Evolutionary conservation across 2,329 filamentous ascomycete genomes (phyloP).

Genomic region (Biscogniauxia mediterranea): DNA sequence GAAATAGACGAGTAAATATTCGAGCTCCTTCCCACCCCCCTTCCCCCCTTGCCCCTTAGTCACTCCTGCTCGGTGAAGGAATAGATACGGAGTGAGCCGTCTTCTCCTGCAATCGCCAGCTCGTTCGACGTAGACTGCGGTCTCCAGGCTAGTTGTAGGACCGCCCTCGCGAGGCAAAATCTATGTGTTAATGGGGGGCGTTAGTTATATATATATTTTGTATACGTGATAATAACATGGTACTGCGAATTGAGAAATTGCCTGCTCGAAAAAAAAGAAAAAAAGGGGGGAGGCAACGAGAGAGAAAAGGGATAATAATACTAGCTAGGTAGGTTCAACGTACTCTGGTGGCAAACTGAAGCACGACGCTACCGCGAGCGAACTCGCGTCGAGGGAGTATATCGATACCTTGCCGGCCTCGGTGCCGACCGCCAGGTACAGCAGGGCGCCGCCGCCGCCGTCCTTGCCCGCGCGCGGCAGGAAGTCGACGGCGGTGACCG

Average conservation of each 20-base stretch:
- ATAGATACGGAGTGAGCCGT: conserved; percentile 60
- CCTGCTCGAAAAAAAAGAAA: not conserved
- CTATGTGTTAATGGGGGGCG: conserved; percentile 29
- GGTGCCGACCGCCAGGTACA: conserved; percentile 55
- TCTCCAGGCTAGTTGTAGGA: conserved; percentile 69
- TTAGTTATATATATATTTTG: conserved; percentile 11
- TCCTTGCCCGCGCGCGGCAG: conserved; percentile 35
- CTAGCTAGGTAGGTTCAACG: conserved; percentile 22
- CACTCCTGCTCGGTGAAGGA: conserved; percentile 34
- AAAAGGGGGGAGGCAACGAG: not conserved
- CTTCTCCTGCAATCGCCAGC: conserved; percentile 58
- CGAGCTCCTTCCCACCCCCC: not conserved
- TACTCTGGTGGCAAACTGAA: conserved; percentile 39
- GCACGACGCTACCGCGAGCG: conserved; percentile 38
- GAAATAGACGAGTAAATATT: conserved; percentile 2
- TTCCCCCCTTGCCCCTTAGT: conserved; percentile 1
- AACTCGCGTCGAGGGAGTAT: conserved; percentile 39
- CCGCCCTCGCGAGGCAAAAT: conserved; percentile 59
- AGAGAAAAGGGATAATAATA: not conserved
- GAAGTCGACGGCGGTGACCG: conserved; percentile 74
- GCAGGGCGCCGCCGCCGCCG: conserved; percentile 29
- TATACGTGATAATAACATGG: not conserved
- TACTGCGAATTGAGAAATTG: not conserved
- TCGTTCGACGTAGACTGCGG: conserved; percentile 42
- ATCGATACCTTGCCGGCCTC: conserved; percentile 52